Conservation (phyloP, 805 yeast genomes). For the Zygosaccharomyces pseudorouxii region DNA sequence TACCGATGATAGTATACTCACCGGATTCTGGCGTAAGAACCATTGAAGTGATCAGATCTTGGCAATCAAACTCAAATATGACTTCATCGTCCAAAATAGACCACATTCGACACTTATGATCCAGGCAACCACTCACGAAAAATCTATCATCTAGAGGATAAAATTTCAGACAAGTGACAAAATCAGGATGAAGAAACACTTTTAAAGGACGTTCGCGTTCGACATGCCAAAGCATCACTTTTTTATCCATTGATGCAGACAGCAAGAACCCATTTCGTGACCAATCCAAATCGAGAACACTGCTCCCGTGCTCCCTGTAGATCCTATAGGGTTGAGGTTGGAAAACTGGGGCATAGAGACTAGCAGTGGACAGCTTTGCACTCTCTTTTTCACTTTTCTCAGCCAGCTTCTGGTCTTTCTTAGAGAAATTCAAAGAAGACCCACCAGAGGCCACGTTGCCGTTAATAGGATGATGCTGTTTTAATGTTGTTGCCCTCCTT, state of each 20-base stretch:
- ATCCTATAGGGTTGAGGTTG: conserved; percentile 57
- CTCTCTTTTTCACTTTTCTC: conserved; percentile 2
- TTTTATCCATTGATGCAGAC: conserved; percentile 78
- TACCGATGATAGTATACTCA: conserved; percentile 60
- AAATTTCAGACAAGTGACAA: conserved; percentile 74
- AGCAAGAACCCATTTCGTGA: conserved; percentile 77
- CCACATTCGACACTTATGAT: conserved; percentile 74
- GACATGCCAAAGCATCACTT: conserved; percentile 81
- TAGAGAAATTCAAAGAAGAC: neutral
- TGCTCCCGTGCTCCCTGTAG: conserved; percentile 63
- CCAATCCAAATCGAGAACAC: conserved; percentile 80
- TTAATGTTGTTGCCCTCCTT: conserved; percentile 10
- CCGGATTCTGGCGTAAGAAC: conserved; percentile 65
- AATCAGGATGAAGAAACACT: conserved; percentile 68
- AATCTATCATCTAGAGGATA: conserved; percentile 86
- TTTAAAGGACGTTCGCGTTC: conserved; percentile 60
- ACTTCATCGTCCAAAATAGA: conserved; percentile 70
- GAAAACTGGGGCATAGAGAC: conserved; percentile 69
- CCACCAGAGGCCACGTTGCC: neutral
- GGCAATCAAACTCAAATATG: conserved; percentile 54
- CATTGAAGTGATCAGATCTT: conserved; percentile 69
- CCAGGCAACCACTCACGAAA: conserved; percentile 76
- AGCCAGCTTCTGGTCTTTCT: conserved; percentile 1
- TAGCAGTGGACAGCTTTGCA: conserved; percentile 5
- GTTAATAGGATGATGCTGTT: conserved; percentile 5